Conservation (phyloP, 345 rosid species). For the Acer campestre region DNA sequence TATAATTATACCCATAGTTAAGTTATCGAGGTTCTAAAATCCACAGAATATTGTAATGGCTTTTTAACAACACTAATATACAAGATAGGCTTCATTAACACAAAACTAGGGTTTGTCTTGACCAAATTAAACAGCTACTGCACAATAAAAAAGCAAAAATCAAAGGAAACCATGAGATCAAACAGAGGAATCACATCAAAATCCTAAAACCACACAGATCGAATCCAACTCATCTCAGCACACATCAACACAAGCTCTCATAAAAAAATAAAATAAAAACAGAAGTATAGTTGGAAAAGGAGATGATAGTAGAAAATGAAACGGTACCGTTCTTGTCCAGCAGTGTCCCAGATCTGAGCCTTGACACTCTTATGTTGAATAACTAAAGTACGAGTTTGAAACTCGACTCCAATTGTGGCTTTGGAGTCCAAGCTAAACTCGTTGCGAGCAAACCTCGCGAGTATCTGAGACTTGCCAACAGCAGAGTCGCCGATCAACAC, state of each 20-base stretch:
- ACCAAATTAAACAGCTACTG: too few relatives aligned
- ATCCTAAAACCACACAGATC: neutral
- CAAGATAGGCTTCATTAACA: too few relatives aligned
- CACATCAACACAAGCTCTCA: neutral
- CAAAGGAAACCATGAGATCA: neutral
- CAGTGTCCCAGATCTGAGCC: slow-evolving; percentile 99
- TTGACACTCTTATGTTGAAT: slow-evolving; percentile 80
- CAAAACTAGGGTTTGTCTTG: too few relatives aligned
- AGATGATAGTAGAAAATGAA: neutral
- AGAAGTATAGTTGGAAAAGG: neutral
- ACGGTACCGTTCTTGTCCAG: slow-evolving; percentile 82
- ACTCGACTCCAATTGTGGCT: slow-evolving; percentile 94
- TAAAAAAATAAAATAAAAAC: neutral
- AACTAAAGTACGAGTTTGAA: slow-evolving; percentile 73
- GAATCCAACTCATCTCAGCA: neutral
- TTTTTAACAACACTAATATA: too few relatives aligned
- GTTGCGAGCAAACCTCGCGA: slow-evolving; percentile 80
- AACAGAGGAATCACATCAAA: neutral
- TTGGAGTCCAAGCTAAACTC: slow-evolving; percentile 91
- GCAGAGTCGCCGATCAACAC: slow-evolving; percentile 95
- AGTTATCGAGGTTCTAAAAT: too few relatives aligned
- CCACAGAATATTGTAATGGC: too few relatives aligned
- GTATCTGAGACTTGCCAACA: slow-evolving; percentile 85
- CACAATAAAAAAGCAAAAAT: too few relatives aligned
- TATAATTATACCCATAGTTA: too few relatives aligned